Evolutionary conservation across 257 asterid genomes (phyloP), one percentile per base, ranked within the genome.

Genomic region (Linderniella brevidens): DNA sequence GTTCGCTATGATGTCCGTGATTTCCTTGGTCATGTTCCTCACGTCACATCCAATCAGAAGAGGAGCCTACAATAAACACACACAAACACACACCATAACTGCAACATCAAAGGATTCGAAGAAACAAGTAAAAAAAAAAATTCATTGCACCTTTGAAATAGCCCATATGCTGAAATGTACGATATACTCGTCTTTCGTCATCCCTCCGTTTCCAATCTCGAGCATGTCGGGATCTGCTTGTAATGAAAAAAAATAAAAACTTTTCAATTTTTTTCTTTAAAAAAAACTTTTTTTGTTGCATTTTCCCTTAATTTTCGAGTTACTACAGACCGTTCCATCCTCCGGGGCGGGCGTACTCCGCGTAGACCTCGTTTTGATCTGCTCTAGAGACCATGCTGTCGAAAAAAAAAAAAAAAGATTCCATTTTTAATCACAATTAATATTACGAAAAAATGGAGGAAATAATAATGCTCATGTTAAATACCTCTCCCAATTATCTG

Each of bases 171-270:
- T 87, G 48, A 87, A 87, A 58, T 82, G 97, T 46, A 80, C 64
- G 8, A 80, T 75, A 44, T 82, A 87, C 52, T 87, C 97, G 14
- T 78, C 55, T 40, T 80, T 77, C 0, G 88, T 77, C 95, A 87
- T 87, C 46, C 97, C 94, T 53, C 94, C 97, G 58, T 82, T 86
- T 55, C 97, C 97, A n/a, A 86, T 58, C 71, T 86, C 97, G 57
- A 86, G 97, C 97, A 86, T 86, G 65, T 86, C 94, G 3, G 97
- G 97, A 61, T 82, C 96, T 86, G 69, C 50, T 18, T 0, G 57
- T 8, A 55, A 36, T 20, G 54, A 60, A 35, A 46, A 61, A 50
- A 48, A 5, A 13, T 37, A 13, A 48, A 12, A 47, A 37, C n/a
- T n/a, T n/a, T n/a, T n/a, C n/a, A n/a, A n/a, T n/a, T 39, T 41